Evolutionary conservation across 768 basidiomycete genomes (phyloP), one percentile per base, ranked within the genome.

Genomic region (Chlorophyllum brunneum): DNA sequence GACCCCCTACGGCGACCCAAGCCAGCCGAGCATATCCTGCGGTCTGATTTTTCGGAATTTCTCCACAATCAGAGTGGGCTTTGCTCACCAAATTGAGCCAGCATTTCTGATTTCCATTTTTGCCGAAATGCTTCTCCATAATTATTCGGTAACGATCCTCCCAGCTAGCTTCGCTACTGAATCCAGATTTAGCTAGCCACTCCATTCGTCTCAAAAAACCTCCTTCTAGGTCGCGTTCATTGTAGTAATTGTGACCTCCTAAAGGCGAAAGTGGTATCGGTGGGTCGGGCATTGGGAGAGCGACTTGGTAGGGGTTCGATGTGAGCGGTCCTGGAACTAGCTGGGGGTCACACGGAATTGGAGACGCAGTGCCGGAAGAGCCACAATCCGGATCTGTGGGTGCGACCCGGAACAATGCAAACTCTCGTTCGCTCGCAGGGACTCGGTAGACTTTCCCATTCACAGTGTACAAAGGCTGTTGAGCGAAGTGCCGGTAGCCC

Each of bases 181-280:
- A 63, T 48, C 70, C 63, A 20, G 74, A 61, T 52, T 70, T 64
- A 18, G 67, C 62, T 9, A 81, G 60, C 77, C 75, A 80, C 11
- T 59, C 51, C 50, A 78, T 67, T 45, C 78, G 68, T 11, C 70
- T 68, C 11, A 65, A 30, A 8, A 76, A 61, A 4, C 42, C 20
- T 46, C 67, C 68, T 58, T 84, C 81, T 61, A 80, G 66, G 58
- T 83, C 78, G 29, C 80, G 68, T 13, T 71, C 71, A 52, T 76
- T 79, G 63, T 83, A 83, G 61, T 84, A 85, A 56, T 82, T 82
- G 61, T 85, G 81, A 2, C 83, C 82, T 10, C 81, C 82, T 26
- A 71, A 68, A 18, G 80, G 79, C 56, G 76, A 72, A 13, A 70
- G 50, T 18, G 51, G 44, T 22, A 45, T 39, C 8, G 58, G 58